Evolutionary conservation across 2,329 filamentous ascomycete species (phyloP).

Genomic region (Dactylellina sp.): DNA sequence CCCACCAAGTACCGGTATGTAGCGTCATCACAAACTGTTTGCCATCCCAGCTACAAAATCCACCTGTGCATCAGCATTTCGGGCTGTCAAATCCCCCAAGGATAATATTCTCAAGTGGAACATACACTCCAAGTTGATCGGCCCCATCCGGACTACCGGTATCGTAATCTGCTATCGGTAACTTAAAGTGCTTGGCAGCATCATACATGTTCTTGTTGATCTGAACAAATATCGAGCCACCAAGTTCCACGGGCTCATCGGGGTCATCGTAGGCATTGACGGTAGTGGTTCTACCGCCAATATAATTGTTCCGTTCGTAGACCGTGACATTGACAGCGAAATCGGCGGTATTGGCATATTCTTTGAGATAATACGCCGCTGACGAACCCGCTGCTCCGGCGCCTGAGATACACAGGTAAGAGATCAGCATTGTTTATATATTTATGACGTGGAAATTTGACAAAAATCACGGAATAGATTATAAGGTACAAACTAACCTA

Average conservation of each 20-base stretch:
- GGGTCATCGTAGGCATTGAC: constrained; percentile 79
- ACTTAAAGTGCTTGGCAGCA: constrained; percentile 77
- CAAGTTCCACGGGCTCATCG: constrained; percentile 79
- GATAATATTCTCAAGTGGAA: not conserved
- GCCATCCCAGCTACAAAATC: constrained; percentile 90
- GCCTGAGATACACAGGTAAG: constrained; percentile 68
- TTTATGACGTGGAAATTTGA: too few relatives aligned
- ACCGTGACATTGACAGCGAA: constrained; percentile 81
- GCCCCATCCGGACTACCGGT: constrained; percentile 65
- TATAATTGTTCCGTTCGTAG: constrained; percentile 79
- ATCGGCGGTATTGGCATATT: constrained; percentile 74
- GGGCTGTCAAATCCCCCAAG: not conserved
- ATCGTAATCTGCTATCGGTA: constrained; percentile 69
- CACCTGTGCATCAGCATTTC: too few relatives aligned
- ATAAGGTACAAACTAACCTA: constrained; percentile 57
- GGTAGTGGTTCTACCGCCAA: constrained; percentile 89
- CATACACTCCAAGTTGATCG: constrained; percentile 59
- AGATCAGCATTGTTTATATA: constrained; percentile 12
- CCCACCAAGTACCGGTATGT: constrained; percentile 78
- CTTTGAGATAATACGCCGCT: constrained; percentile 81
- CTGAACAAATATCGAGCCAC: constrained; percentile 89
- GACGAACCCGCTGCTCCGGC: constrained; percentile 90
- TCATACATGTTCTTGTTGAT: constrained; percentile 85
- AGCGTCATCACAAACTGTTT: constrained; percentile 77
- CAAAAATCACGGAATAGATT: not conserved